Evolutionary conservation across 257 asterid species (phyloP).

Genomic region (Prunella vulgaris): DNA sequence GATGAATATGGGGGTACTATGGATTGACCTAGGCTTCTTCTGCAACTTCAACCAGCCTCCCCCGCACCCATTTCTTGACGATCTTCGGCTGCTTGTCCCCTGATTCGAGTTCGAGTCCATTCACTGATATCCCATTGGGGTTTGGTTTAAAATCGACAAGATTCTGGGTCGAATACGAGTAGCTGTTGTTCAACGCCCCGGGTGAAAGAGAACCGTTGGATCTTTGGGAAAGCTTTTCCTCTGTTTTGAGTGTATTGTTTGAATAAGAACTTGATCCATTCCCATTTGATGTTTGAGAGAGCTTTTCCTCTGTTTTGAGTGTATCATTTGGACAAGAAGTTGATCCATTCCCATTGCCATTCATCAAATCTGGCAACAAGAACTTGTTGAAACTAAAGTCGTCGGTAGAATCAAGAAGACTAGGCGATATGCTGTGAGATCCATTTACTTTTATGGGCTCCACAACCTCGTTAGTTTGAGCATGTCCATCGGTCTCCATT

Average conservation of each 20-base stretch:
- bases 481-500: conserved; percentile 15
- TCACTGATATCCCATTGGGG: conserved; percentile 24
- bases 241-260: conserved; percentile 23
- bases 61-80: conserved; percentile 79
- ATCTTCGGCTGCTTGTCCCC: conserved; percentile 12
- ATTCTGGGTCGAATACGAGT: conserved; percentile 18
- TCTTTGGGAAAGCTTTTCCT: conserved; percentile 20
- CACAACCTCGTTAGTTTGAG: background rate
- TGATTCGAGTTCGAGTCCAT: conserved; percentile 21
- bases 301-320: conserved; percentile 25
- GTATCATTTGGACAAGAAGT: conserved; percentile 17
- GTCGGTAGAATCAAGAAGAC: conserved; percentile 1
- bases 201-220: conserved; percentile 25
- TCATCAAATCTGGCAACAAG: conserved; percentile 29
- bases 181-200: conserved; percentile 7
- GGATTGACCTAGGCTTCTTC: conserved; percentile 43
- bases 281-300: conserved; percentile 11
- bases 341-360: conserved; percentile 29
- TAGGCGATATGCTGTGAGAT: conserved; percentile 30
- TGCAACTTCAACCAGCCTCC: conserved; percentile 70
- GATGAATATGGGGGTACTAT: conserved; percentile 9
- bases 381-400: conserved; percentile 26
- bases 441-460: conserved; percentile 43
- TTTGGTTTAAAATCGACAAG: conserved; percentile 17
- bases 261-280: conserved; percentile 20